Conservation (phyloP, 768 basidiomycete genomes). For the Steccherinum ochraceum region DNA sequence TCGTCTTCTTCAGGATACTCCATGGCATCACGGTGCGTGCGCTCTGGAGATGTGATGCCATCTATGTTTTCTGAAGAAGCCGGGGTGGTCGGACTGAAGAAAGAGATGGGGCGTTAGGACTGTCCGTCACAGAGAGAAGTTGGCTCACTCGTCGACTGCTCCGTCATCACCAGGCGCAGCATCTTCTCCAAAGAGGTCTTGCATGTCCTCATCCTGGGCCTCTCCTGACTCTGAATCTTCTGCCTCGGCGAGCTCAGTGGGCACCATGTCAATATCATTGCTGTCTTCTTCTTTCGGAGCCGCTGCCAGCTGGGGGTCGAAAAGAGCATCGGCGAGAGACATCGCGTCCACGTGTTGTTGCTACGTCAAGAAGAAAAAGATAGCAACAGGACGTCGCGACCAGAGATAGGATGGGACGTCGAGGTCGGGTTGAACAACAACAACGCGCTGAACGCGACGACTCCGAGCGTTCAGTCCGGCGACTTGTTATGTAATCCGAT, state of each 20-base stretch:
- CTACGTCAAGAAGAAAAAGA: too few relatives aligned
- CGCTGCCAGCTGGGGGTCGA: conserved; percentile 4
- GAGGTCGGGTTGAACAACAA: not conserved
- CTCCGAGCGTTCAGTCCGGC: not conserved
- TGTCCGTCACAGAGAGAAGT: not conserved
- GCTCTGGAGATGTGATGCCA: conserved; percentile 55
- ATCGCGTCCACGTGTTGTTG: not conserved
- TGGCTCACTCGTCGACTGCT: conserved; percentile 33
- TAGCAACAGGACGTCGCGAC: too few relatives aligned
- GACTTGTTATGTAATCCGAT: not conserved
- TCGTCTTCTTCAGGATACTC: conserved; percentile 75
- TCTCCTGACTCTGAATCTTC: conserved; percentile 9
- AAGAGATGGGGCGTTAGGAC: not conserved
- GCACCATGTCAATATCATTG: conserved; percentile 4
- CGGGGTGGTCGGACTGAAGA: conserved; percentile 18
- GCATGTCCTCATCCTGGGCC: conserved; percentile 51
- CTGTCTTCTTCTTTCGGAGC: not conserved
- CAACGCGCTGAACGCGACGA: not conserved
- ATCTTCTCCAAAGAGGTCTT: conserved; percentile 78
- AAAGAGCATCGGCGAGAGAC: conserved; percentile 19
- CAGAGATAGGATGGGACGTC: not conserved
- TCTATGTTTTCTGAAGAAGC: conserved; percentile 30
- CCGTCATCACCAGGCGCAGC: conserved; percentile 34
- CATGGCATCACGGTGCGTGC: conserved; percentile 52
- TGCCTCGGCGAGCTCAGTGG: conserved; percentile 4